Conservation (phyloP, 345 rosid genomes). For the Pelargonium nanum region DNA sequence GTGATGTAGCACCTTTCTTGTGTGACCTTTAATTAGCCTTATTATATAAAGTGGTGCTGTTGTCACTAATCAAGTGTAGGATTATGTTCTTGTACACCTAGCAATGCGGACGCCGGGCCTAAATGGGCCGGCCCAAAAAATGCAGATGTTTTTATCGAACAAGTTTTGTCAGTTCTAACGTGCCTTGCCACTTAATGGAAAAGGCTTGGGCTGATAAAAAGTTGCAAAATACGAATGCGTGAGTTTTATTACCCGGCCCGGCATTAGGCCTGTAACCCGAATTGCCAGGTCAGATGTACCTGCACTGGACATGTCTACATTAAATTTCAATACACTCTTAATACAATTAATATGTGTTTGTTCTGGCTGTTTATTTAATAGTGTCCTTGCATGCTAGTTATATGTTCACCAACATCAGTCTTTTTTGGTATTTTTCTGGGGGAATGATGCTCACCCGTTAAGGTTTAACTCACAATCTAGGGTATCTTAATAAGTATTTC, state of each 20-base stretch:
- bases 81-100: background rate
- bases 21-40: background rate
- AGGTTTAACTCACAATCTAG: background rate
- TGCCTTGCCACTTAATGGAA: no score
- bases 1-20: background rate
- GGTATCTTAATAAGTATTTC: background rate
- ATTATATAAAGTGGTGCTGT: background rate
- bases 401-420: background rate
- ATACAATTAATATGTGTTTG: no score
- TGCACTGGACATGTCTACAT: background rate
- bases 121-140: no score
- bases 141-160: no score
- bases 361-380: no score
- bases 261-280: no score
- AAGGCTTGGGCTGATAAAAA: no score
- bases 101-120: no score
- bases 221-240: no score
- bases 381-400: background rate
- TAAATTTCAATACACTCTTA: background rate
- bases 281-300: no score
- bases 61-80: background rate
- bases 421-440: background rate
- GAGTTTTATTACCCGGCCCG: no score
- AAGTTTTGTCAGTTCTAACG: no score
- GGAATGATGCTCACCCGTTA: background rate